These are phyloP conservation scores for Nadsonia starkeyi-henricii DNA, from an alignment of 1,139 yeast species.

Conservation along the genomic window DNA sequence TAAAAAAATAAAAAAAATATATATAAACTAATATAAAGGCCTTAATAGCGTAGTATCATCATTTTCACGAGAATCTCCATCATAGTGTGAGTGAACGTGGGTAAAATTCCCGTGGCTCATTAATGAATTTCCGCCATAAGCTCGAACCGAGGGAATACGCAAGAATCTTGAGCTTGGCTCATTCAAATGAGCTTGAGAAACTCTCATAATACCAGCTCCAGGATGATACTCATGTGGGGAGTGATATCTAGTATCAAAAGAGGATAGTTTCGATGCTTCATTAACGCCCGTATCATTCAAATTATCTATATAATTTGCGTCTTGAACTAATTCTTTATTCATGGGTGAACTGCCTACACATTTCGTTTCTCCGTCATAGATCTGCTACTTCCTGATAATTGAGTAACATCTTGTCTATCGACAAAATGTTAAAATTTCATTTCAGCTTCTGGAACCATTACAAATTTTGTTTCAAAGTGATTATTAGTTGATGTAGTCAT, in stretches of 20 bases:
- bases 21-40: too few relatives aligned
- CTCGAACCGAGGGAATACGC: background rate
- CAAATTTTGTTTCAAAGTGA: constrained; percentile 1
- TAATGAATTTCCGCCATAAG: background rate
- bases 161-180: background rate
- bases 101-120: background rate
- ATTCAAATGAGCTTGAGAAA: background rate
- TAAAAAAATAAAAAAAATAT: too few relatives aligned
- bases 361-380: background rate
- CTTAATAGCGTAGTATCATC: too few relatives aligned
- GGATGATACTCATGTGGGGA: background rate
- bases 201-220: background rate
- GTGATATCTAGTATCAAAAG: background rate
- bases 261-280: too few relatives aligned
- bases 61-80: too few relatives aligned
- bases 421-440: background rate
- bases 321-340: too few relatives aligned
- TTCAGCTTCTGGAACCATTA: constrained; percentile 1
- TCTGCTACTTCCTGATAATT: background rate
- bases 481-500: background rate
- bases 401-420: background rate
- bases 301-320: too few relatives aligned
- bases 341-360: too few relatives aligned
- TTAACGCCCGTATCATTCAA: too few relatives aligned
- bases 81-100: too few relatives aligned